Evolutionary conservation across 129 eudicot species (phyloP).

Genomic region (Flaveria bidentis): DNA sequence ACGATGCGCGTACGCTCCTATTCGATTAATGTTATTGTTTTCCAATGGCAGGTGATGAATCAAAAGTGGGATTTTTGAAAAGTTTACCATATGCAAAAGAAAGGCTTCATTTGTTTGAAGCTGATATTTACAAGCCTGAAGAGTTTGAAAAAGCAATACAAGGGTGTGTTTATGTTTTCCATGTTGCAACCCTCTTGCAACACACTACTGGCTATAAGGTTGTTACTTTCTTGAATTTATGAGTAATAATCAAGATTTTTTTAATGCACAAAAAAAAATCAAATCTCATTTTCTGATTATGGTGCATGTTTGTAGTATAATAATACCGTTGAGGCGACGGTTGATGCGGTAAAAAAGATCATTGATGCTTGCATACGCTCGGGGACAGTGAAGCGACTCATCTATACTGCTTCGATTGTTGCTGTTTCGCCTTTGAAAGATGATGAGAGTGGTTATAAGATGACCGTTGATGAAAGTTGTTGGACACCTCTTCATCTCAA

Average conservation of each 20-base stretch:
- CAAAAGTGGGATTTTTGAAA: conserved; percentile 31
- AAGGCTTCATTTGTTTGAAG: conserved; percentile 43
- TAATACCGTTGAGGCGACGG: conserved; percentile 45
- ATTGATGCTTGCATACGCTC: conserved; percentile 40
- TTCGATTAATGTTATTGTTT: background rate
- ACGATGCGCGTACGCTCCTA: background rate
- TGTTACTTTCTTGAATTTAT: conserved; percentile 6
- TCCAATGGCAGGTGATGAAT: conserved; percentile 43
- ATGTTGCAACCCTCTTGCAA: conserved; percentile 40
- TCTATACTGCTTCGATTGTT: conserved; percentile 48
- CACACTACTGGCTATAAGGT: conserved; percentile 38
- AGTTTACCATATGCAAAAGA: conserved; percentile 36
- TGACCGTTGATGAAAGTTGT: conserved; percentile 50
- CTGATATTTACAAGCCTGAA: conserved; percentile 40
- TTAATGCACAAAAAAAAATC: background rate
- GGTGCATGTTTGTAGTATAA: conserved; percentile 26
- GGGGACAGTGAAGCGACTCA: conserved; percentile 56
- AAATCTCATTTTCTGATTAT: background rate
- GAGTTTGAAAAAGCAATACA: conserved; percentile 42
- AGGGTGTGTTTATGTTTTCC: conserved; percentile 54
- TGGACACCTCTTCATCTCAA: conserved; percentile 57
- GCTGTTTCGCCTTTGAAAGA: conserved; percentile 61
- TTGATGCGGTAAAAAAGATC: conserved; percentile 43
- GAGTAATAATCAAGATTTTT: background rate
- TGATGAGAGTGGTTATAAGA: conserved; percentile 46